A percentile compares a stretch with the other conserved stretches of the same genome.
These are phyloP conservation scores for Beauveria rudraprayagi DNA, from an alignment of 2,329 filamentous ascomycete genomes.

Conservation along the genomic window DNA sequence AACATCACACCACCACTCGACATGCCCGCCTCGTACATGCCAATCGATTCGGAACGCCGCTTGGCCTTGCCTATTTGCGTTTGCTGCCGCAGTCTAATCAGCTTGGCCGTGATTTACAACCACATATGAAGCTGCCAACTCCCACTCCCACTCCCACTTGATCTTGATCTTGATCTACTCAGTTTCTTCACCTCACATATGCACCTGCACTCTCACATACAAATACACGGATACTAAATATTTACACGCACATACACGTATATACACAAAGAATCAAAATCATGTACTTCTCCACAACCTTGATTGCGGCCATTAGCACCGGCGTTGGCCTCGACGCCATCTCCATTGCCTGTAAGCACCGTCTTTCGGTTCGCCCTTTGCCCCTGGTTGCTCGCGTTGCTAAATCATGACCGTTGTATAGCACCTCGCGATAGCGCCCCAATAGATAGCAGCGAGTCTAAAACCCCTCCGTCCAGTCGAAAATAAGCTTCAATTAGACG, in stretches of 20 bases:
- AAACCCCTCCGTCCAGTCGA: neutral
- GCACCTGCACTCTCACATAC: neutral
- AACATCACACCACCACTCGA: neutral
- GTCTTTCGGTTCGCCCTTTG: neutral
- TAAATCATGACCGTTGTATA: neutral
- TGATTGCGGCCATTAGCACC: conserved; percentile 1
- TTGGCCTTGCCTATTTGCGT: conserved; percentile 1
- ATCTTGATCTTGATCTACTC: neutral
- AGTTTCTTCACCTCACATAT: neutral
- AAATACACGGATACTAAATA: neutral
- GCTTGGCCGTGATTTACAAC: neutral
- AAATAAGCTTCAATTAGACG: neutral
- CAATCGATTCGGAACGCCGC: neutral
- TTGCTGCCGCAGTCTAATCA: neutral
- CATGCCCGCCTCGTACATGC: neutral
- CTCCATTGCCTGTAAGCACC: neutral
- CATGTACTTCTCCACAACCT: conserved; percentile 8
- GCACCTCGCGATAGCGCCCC: conserved; percentile 3
- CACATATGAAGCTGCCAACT: neutral
- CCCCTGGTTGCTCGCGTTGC: neutral
- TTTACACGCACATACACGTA: neutral
- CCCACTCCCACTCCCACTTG: neutral
- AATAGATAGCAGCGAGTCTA: neutral
- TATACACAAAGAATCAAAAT: neutral
- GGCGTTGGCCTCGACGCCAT: neutral